These are phyloP conservation scores for Coemansia aciculifera DNA, from an alignment of 192 early-diverging fungal species.

Conservation along the genomic window DNA sequence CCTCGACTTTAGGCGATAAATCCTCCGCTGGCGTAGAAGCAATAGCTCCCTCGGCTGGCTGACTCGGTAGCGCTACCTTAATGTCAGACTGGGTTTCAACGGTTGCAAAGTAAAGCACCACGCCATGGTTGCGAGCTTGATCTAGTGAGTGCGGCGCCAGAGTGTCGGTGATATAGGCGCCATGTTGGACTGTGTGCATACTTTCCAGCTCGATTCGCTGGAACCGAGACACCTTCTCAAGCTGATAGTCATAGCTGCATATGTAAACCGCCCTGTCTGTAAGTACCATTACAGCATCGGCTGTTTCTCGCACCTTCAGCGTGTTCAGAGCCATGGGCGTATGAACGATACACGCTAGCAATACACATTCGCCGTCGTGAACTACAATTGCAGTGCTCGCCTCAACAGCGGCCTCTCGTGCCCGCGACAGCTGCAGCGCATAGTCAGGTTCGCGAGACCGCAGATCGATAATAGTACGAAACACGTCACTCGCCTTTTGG, in stretches of 20 bases:
- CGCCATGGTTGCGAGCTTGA: conserved; percentile 30
- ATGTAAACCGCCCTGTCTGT: conserved; percentile 67
- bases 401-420: conserved; percentile 50
- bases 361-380: conserved; percentile 59
- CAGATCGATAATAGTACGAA: conserved; percentile 46
- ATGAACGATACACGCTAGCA: conserved; percentile 65
- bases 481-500: conserved; percentile 35
- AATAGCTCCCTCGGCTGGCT: neutral
- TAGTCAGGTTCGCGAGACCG: conserved; percentile 49
- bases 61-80: neutral
- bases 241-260: conserved; percentile 67
- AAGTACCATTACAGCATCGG: conserved; percentile 68
- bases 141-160: conserved; percentile 44
- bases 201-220: conserved; percentile 60
- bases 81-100: neutral
- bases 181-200: conserved; percentile 61
- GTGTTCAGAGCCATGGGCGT: conserved; percentile 59
- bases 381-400: conserved; percentile 65
- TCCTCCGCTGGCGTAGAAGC: neutral
- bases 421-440: conserved; percentile 20
- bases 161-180: conserved; percentile 49
- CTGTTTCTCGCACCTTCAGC: conserved; percentile 44
- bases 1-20: neutral
- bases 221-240: conserved; percentile 69
- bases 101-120: conserved; percentile 32